Conservation (phyloP, 23 red algal genomes). For the Gracilaria domingensis region DNA sequence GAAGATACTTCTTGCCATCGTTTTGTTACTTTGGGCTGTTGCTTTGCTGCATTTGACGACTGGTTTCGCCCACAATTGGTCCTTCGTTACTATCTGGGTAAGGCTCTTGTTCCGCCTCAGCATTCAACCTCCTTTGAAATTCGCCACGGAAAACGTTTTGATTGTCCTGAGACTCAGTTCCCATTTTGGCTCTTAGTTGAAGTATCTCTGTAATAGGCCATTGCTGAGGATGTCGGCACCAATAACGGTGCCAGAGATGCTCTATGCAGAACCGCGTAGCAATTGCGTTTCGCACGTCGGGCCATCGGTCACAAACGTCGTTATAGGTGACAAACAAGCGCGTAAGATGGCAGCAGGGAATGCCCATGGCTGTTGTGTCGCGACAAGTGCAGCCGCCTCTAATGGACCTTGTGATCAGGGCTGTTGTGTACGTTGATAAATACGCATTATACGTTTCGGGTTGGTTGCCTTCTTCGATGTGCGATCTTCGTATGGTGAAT, state of each 20-base stretch:
- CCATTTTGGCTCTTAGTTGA: background rate
- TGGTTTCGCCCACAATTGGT: too few relatives aligned
- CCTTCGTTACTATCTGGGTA: too few relatives aligned
- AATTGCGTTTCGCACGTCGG: background rate
- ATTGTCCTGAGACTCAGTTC: background rate
- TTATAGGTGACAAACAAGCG: background rate
- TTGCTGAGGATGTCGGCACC: background rate
- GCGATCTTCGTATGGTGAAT: background rate
- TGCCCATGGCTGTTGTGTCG: too few relatives aligned
- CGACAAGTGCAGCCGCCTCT: too few relatives aligned
- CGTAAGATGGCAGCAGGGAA: background rate
- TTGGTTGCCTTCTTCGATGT: background rate
- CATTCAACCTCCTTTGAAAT: too few relatives aligned
- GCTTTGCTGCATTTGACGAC: too few relatives aligned
- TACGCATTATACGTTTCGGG: too few relatives aligned
- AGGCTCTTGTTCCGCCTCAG: too few relatives aligned
- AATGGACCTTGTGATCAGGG: too few relatives aligned
- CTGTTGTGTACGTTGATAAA: too few relatives aligned
- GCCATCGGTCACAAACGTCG: background rate
- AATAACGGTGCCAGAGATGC: background rate
- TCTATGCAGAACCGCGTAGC: background rate
- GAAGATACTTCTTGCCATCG: background rate
- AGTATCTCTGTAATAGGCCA: background rate
- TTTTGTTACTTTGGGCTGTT: too few relatives aligned
- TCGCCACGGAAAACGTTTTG: too few relatives aligned